These are phyloP conservation scores for Parastagonospora avenae DNA, from an alignment of 2,329 filamentous ascomycete species.

Conservation along the genomic window DNA sequence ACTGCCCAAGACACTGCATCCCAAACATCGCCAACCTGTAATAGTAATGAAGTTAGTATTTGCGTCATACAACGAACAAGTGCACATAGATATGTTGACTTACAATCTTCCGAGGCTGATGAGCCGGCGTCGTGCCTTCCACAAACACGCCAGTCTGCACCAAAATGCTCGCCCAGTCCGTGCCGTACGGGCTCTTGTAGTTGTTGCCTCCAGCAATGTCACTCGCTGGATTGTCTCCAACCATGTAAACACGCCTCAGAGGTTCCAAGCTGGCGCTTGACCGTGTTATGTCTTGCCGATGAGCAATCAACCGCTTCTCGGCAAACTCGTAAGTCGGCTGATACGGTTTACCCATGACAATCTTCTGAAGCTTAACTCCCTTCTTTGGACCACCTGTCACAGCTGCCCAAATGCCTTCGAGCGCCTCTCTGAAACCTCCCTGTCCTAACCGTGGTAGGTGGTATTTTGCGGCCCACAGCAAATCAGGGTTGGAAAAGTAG, in stretches of 20 bases:
- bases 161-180: slow-evolving; percentile 77
- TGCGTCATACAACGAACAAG: too few species aligned
- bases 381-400: slow-evolving; percentile 64
- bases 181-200: slow-evolving; percentile 69
- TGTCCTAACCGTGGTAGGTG: slow-evolving; percentile 87
- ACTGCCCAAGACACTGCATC: slow-evolving; percentile 80
- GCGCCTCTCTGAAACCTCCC: slow-evolving; percentile 82
- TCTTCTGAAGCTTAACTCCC: slow-evolving; percentile 64
- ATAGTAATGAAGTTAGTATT: background rate
- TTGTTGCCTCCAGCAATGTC: slow-evolving; percentile 88
- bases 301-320: slow-evolving; percentile 70
- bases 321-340: slow-evolving; percentile 81
- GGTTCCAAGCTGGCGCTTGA: slow-evolving; percentile 42
- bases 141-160: slow-evolving; percentile 81
- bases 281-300: slow-evolving; percentile 59
- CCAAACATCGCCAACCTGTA: slow-evolving; percentile 68
- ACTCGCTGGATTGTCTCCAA: slow-evolving; percentile 76
- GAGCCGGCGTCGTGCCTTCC: slow-evolving; percentile 60
- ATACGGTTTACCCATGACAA: slow-evolving; percentile 83
- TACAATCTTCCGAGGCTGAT: slow-evolving; percentile 66
- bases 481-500: slow-evolving; percentile 88
- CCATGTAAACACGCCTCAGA: slow-evolving; percentile 86
- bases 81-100: background rate
- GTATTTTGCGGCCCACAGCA: slow-evolving; percentile 86
- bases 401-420: slow-evolving; percentile 78